Percentiles rank a stretch among this genome's conserved stretches.
These are phyloP conservation scores for Spinacia oleracea DNA, from an alignment of 179 eudicot genomes.

Conservation along the genomic window DNA sequence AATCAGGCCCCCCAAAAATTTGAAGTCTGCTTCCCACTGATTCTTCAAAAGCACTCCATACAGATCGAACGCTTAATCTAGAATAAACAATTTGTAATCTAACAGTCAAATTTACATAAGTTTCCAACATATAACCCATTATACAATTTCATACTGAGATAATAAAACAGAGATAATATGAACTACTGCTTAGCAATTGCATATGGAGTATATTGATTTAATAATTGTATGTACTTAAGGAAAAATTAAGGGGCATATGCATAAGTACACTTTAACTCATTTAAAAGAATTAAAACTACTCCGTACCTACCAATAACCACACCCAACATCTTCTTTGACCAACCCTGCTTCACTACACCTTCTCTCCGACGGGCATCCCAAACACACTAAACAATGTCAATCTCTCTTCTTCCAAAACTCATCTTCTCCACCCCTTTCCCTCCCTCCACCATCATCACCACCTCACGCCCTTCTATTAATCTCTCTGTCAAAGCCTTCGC, in stretches of 20 bases:
- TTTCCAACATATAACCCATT: too few relatives aligned
- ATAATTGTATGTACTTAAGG: too few relatives aligned
- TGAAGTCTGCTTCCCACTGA: constrained; percentile 85
- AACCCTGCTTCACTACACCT: too few relatives aligned
- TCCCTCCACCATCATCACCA: constrained; percentile 31
- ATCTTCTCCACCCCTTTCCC: constrained; percentile 54
- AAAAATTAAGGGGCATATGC: too few relatives aligned
- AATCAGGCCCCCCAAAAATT: constrained; percentile 71
- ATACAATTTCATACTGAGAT: too few relatives aligned
- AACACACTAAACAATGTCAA: constrained; percentile 30
- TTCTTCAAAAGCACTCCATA: constrained; percentile 88
- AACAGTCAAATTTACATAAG: constrained; percentile 66
- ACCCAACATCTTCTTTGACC: too few relatives aligned
- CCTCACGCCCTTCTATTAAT: constrained; percentile 27
- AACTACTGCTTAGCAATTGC: too few relatives aligned
- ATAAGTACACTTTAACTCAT: too few relatives aligned
- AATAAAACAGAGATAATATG: too few relatives aligned
- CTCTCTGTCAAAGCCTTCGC: constrained; percentile 39
- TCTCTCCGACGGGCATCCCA: not conserved
- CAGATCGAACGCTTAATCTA: constrained; percentile 72
- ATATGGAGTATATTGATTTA: too few relatives aligned
- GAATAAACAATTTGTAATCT: constrained; percentile 91
- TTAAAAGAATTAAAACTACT: too few relatives aligned
- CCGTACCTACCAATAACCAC: too few relatives aligned
- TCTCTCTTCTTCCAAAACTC: constrained; percentile 59